Evolutionary conservation across 2,329 filamentous ascomycete species (phyloP).

Genomic region (Bertia moriformis): DNA sequence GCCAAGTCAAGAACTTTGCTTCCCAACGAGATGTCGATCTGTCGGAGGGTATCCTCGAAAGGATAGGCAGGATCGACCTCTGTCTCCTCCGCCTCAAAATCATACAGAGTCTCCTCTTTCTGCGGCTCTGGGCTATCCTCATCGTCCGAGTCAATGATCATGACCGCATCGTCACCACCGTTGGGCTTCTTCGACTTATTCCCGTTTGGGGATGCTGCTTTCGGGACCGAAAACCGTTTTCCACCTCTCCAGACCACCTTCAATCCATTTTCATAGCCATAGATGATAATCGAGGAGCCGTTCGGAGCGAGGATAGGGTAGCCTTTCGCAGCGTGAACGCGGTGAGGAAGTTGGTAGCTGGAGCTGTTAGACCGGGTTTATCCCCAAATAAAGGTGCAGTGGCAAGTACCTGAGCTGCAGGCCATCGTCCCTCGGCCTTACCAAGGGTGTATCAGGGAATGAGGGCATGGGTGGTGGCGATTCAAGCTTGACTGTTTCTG

Average conservation of each 20-base stretch:
- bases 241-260: slow-evolving; percentile 38
- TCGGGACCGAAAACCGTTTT: slow-evolving; percentile 18
- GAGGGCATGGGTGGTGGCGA: slow-evolving; percentile 1
- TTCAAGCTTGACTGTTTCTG: too few species aligned
- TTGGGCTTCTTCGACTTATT: neutral
- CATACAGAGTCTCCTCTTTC: neutral
- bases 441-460: neutral
- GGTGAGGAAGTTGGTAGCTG: slow-evolving; percentile 45
- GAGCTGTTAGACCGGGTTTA: neutral
- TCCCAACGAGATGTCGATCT: neutral
- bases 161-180: neutral
- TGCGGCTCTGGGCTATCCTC: neutral
- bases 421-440: neutral
- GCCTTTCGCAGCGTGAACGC: slow-evolving; percentile 34
- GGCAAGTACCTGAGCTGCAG: neutral
- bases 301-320: slow-evolving; percentile 44
- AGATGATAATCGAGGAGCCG: slow-evolving; percentile 44
- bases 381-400: neutral
- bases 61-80: neutral
- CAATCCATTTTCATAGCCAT: slow-evolving; percentile 40
- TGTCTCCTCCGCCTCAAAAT: neutral
- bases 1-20: neutral
- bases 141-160: neutral
- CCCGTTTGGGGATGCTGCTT: slow-evolving; percentile 6
- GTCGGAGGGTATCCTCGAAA: neutral